phyloP scores from a whole-genome alignment of 108 stramenopile species.

The Phaeodactylum tricornutum region DNA sequence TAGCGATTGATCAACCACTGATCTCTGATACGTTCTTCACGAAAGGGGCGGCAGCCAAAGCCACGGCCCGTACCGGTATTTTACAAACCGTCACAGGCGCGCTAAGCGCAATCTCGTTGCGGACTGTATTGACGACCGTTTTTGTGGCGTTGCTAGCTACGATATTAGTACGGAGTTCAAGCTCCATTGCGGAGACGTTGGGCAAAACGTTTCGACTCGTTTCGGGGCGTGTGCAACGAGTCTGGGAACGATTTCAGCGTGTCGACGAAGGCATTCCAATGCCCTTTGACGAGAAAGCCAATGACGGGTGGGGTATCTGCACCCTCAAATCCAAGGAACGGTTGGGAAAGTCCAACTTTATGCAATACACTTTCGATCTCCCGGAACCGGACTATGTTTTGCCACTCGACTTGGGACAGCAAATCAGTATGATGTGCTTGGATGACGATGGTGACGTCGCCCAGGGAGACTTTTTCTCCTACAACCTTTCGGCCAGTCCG shows the following conservation, averaged over 20 bases:
- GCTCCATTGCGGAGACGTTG: too few species aligned
- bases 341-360: conserved; percentile 33
- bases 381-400: conserved; percentile 37
- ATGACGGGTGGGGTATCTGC: conserved; percentile 58
- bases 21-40: background rate
- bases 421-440: conserved; percentile 50
- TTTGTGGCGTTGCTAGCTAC: too few species aligned
- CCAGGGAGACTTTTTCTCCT: conserved; percentile 45
- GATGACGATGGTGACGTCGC: conserved; percentile 38
- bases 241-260: background rate
- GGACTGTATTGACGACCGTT: too few species aligned
- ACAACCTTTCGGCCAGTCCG: conserved; percentile 11
- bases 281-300: conserved; percentile 41
- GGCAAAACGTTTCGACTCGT: too few species aligned
- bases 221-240: background rate
- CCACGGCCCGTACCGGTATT: too few species aligned
- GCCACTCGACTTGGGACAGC: conserved; percentile 47
- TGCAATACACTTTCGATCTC: conserved; percentile 43
- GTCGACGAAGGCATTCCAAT: conserved; percentile 26
- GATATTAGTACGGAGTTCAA: too few species aligned
- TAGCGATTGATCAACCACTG: conserved; percentile 11
- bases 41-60: too few species aligned
- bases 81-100: too few species aligned
- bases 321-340: conserved; percentile 26
- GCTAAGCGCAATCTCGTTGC: too few species aligned